Evolutionary conservation across 148 eudicot species (phyloP).

Genomic region (Diospyros kaki): DNA sequence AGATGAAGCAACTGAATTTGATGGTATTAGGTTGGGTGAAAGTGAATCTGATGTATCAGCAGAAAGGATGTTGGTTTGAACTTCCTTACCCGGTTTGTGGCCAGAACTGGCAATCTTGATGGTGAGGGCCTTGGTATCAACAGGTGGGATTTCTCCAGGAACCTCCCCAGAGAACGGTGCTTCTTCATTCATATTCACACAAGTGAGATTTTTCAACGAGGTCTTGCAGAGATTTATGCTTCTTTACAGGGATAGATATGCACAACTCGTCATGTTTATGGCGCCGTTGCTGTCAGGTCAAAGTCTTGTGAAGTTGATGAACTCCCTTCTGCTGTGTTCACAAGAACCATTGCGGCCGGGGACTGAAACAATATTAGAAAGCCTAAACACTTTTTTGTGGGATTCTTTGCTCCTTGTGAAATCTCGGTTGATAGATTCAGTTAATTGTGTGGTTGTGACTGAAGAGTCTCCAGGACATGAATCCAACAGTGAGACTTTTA

Average conservation of each 20-base stretch:
- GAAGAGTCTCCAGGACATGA: slow-evolving; percentile 31
- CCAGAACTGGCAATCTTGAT: slow-evolving; percentile 31
- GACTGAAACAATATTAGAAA: neutral
- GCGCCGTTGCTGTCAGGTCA: neutral
- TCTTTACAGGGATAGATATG: neutral
- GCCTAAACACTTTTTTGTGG: slow-evolving; percentile 6
- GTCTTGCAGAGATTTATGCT: neutral
- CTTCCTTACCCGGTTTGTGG: slow-evolving; percentile 17
- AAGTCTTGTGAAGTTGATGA: neutral
- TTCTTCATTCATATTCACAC: slow-evolving; percentile 33
- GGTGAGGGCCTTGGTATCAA: slow-evolving; percentile 31
- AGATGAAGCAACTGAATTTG: slow-evolving; percentile 33
- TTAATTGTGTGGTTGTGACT: slow-evolving; percentile 21
- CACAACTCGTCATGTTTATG: slow-evolving; percentile 4
- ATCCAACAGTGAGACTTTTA: slow-evolving; percentile 40
- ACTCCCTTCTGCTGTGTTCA: slow-evolving; percentile 1
- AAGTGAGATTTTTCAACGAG: neutral
- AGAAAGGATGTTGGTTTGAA: slow-evolving; percentile 9
- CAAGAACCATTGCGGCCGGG: slow-evolving; percentile 3
- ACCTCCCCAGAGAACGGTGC: slow-evolving; percentile 7
- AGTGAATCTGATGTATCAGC: slow-evolving; percentile 13
- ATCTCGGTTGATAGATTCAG: slow-evolving; percentile 15
- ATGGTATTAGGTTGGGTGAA: slow-evolving; percentile 3
- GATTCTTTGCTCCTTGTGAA: slow-evolving; percentile 15
- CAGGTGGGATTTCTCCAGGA: slow-evolving; percentile 16